phyloP scores from a whole-genome alignment of 257 asterid genomes.

The Scutellaria galericulata region DNA sequence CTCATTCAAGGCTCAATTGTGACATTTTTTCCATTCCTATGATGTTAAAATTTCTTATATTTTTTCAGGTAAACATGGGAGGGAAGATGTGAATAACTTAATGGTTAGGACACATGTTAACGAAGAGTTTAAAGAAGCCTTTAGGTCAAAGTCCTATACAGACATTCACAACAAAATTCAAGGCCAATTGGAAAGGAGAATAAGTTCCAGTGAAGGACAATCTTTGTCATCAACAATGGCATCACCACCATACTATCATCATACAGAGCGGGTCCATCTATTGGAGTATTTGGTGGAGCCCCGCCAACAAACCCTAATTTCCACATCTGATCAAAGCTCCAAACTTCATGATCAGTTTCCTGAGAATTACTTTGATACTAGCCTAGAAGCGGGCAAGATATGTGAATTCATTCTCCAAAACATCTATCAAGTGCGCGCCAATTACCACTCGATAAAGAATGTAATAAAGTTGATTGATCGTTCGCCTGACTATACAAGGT shows the following conservation, averaged over 20 bases:
- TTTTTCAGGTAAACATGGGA: constrained; percentile 46
- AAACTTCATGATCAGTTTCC: constrained; percentile 45
- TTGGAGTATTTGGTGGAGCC: constrained; percentile 46
- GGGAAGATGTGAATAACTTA: constrained; percentile 37
- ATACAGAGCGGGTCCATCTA: neutral
- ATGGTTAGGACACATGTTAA: constrained; percentile 47
- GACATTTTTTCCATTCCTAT: neutral
- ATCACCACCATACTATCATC: neutral
- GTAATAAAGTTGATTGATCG: constrained; percentile 35
- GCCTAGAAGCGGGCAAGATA: constrained; percentile 58
- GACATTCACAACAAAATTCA: constrained; percentile 59
- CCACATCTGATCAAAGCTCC: constrained; percentile 32
- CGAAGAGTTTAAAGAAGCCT: constrained; percentile 67
- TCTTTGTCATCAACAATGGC: constrained; percentile 30
- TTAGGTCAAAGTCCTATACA: constrained; percentile 73
- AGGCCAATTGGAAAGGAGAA: constrained; percentile 42
- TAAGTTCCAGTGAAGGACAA: constrained; percentile 19
- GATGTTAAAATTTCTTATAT: neutral
- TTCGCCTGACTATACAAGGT: constrained; percentile 32
- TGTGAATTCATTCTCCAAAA: constrained; percentile 59
- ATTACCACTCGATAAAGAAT: constrained; percentile 38
- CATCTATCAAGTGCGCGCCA: constrained; percentile 44
- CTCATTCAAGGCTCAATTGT: neutral
- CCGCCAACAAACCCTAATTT: constrained; percentile 42
- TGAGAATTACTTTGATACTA: constrained; percentile 49